Conservation (phyloP, 345 rosid genomes). For the Angophora floribunda region DNA sequence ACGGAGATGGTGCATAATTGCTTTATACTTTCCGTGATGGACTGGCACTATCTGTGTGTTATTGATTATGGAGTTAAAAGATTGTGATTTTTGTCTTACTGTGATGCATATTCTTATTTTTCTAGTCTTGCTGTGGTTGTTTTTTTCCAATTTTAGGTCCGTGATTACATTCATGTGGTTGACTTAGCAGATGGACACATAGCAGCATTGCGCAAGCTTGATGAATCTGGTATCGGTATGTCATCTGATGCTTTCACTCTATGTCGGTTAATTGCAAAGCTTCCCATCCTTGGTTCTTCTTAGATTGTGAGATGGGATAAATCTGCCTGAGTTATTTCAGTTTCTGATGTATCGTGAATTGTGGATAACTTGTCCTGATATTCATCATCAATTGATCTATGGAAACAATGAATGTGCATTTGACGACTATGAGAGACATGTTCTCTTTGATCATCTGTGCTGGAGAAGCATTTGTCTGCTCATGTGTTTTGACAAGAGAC, state of each 20-base stretch:
- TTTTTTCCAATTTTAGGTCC: conserved; percentile 29
- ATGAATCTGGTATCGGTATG: conserved; percentile 53
- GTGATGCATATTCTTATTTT: background rate
- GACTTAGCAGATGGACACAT: conserved; percentile 97
- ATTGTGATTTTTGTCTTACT: background rate
- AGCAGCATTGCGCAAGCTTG: conserved; percentile 71
- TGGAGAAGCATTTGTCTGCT: background rate
- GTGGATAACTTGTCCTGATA: background rate
- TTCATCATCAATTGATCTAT: background rate
- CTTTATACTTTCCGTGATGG: background rate
- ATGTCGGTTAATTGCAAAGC: background rate
- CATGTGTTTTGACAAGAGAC: background rate
- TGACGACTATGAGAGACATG: background rate
- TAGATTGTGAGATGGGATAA: background rate
- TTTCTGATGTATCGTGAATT: background rate
- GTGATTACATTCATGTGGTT: conserved; percentile 91
- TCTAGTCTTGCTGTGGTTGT: background rate
- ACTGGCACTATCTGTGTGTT: background rate
- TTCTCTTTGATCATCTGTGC: background rate
- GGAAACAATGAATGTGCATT: background rate
- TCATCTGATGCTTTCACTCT: background rate
- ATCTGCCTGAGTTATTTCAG: background rate
- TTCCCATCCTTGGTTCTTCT: background rate
- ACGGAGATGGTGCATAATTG: background rate
- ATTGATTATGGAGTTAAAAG: background rate